Evolutionary conservation across 495 filamentous ascomycete species (phyloP).

Genomic region (Chaetomium cochliodes): DNA sequence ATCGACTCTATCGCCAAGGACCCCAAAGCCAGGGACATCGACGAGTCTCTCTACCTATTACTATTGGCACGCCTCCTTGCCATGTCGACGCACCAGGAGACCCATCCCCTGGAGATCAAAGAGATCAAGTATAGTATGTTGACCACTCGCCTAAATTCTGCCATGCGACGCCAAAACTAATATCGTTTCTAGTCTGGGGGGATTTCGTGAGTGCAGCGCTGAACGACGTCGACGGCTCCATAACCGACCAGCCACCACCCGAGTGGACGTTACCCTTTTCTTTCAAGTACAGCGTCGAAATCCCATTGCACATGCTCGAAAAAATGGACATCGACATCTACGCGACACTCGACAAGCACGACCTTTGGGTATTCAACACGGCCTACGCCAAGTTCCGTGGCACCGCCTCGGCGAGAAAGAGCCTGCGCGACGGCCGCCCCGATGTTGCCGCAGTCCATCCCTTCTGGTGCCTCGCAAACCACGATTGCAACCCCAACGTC

Average conservation of each 20-base stretch:
- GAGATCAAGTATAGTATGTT: conserved; percentile 71
- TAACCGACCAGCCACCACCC: conserved; percentile 53
- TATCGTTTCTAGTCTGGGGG: conserved; percentile 63
- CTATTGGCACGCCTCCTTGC: conserved; percentile 77
- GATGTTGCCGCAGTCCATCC: conserved; percentile 70
- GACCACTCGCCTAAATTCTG: neutral
- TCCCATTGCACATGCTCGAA: conserved; percentile 79
- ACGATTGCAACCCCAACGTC: conserved; percentile 92
- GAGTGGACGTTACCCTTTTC: conserved; percentile 79
- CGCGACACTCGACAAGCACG: conserved; percentile 59
- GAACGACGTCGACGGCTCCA: conserved; percentile 51
- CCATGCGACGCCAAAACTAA: neutral
- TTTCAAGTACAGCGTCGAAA: conserved; percentile 79
- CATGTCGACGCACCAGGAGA: conserved; percentile 76
- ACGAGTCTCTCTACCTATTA: conserved; percentile 75
- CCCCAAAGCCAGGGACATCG: conserved; percentile 65
- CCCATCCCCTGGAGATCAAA: conserved; percentile 77
- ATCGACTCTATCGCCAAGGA: conserved; percentile 80
- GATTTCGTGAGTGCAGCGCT: conserved; percentile 53
- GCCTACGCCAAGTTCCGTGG: conserved; percentile 91
- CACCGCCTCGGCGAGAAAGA: conserved; percentile 80
- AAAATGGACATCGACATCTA: conserved; percentile 92
- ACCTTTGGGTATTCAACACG: conserved; percentile 93
- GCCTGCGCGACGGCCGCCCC: conserved; percentile 66
- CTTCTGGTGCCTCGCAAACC: conserved; percentile 71